Base-by-base conservation (phyloP, 306 rosid species). In the Malus asiatica region DNA sequence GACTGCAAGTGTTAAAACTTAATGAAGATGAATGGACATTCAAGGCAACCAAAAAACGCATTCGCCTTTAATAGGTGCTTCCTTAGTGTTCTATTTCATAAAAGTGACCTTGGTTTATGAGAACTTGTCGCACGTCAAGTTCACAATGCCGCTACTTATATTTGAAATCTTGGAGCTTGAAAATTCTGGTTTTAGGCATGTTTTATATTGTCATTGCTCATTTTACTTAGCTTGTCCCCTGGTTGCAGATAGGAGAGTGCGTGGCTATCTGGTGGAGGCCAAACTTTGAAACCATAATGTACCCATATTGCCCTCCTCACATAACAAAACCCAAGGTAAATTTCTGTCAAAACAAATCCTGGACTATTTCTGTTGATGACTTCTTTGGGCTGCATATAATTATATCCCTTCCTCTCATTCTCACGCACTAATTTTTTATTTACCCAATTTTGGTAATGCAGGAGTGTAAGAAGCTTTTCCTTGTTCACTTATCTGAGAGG, bases 211-310 rank as follows among this genome's bases (percentile, higher is more conserved):
- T 61, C 78, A 35, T 69, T 75, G 55, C 70, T 77, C 74, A 18
- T 77, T 51, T 51, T 66, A 18, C 55, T 66, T 68, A 67, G 18
- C 60, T 38, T 58, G 61, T 60, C 22, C 40, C 72, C 44, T 44
- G 68, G 64, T 61, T 81, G 84, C 96, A 96, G 99, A 93, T 93
- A 55, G 98, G 99, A 71, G 99, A 96, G 70, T 93, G 99, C 64
- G 99, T 96, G 76, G 98, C 99, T 30, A 93, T 80, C 86, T 96
- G 99, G 99, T 96, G 99, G 99, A 93, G 99, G 82, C 99, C 98
- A 75, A 96, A 96, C 84, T 96, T 96, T 78, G 99, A 96, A 79
- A 96, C 97, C 79, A 90, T 90, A 27, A 93, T 96, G 99, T 96
- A 93, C 74, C 99, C 99, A 33, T 92, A 96, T 79, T 96, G 99